Conservation (phyloP, 2,329 filamentous ascomycete species). For the Colletotrichum sublineola region DNA sequence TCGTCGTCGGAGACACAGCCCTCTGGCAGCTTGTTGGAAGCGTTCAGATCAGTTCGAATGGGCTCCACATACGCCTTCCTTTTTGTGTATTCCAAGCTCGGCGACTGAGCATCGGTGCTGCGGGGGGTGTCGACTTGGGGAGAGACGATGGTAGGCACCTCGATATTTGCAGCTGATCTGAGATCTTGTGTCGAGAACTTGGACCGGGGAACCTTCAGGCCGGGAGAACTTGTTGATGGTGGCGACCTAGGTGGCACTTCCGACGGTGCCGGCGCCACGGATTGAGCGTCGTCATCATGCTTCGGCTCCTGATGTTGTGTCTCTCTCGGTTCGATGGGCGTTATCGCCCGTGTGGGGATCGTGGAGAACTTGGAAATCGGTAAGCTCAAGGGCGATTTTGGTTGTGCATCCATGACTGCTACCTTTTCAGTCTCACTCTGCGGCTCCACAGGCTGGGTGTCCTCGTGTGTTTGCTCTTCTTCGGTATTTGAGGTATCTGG, state of each 20-base stretch:
- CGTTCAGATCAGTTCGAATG: conserved; percentile 65
- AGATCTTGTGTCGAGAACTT: conserved; percentile 59
- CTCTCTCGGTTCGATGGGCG: conserved; percentile 19
- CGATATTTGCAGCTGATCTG: conserved; percentile 44
- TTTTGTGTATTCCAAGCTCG: conserved; percentile 50
- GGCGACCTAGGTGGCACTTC: conserved; percentile 43
- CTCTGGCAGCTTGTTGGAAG: conserved; percentile 53
- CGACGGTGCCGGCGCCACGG: conserved; percentile 21
- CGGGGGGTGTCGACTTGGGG: conserved; percentile 26
- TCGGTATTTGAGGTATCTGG: background rate
- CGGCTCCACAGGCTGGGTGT: conserved; percentile 15
- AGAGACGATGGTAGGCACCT: conserved; percentile 41
- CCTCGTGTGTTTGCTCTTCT: background rate
- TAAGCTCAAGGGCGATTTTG: conserved; percentile 28
- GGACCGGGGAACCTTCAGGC: conserved; percentile 54
- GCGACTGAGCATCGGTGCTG: conserved; percentile 47
- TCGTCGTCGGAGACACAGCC: conserved; percentile 78
- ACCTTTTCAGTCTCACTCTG: conserved; percentile 22
- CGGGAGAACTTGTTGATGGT: conserved; percentile 24
- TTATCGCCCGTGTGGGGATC: conserved; percentile 31
- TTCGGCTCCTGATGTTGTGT: conserved; percentile 9
- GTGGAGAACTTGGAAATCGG: conserved; percentile 42
- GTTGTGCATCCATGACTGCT: conserved; percentile 19
- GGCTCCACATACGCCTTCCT: conserved; percentile 62
- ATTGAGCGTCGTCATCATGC: background rate